Conservation (phyloP, 2,329 filamentous ascomycete genomes). For the Aureobasidium musti region DNA sequence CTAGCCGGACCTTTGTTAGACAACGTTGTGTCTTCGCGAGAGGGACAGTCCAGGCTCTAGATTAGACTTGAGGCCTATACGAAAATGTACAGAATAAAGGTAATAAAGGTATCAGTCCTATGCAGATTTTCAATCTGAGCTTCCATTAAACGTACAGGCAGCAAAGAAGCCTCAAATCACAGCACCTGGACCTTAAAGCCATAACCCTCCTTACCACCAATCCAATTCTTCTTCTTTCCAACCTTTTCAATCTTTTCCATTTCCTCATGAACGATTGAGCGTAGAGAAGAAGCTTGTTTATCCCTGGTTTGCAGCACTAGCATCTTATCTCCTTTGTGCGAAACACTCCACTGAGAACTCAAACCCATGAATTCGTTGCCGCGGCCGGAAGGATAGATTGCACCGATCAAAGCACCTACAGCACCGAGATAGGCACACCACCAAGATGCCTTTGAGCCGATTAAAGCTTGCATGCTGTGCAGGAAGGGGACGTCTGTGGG, state of each 20-base stretch:
- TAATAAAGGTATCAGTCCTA: no score
- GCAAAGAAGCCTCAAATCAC: not conserved
- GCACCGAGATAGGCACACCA: conserved; percentile 66
- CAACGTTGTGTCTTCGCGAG: not conserved
- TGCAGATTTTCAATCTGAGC: no score
- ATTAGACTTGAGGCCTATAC: no score
- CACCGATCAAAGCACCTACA: conserved; percentile 59
- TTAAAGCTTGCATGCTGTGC: conserved; percentile 54
- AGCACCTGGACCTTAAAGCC: conserved; percentile 46
- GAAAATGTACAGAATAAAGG: no score
- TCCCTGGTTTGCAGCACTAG: conserved; percentile 44
- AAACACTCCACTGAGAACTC: conserved; percentile 47
- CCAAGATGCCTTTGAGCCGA: conserved; percentile 60
- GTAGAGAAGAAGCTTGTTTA: conserved; percentile 45
- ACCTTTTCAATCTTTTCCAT: conserved; percentile 54
- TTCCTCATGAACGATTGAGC: conserved; percentile 47
- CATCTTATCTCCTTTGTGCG: conserved; percentile 48
- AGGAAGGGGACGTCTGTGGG: conserved; percentile 60
- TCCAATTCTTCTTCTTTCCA: conserved; percentile 63
- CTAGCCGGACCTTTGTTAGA: not conserved
- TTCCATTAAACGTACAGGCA: no score
- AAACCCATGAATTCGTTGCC: conserved; percentile 46
- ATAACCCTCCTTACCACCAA: conserved; percentile 45
- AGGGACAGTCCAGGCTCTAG: no score
- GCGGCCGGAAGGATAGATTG: conserved; percentile 62